Evolutionary conservation across 2,329 filamentous ascomycete species (phyloP).

Genomic region (Aschersonia sp.): DNA sequence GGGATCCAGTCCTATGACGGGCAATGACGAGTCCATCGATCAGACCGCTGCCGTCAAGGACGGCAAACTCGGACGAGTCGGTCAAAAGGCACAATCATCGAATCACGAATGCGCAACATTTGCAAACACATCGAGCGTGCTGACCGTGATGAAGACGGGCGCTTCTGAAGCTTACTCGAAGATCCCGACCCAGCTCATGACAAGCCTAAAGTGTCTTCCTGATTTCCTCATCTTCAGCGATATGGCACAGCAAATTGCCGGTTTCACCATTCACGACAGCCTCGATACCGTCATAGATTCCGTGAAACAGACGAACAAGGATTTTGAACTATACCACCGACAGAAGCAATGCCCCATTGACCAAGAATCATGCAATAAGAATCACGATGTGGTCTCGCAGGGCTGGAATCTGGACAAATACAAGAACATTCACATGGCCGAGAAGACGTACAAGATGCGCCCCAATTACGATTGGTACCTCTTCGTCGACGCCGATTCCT

Average conservation of each 20-base stretch:
- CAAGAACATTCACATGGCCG: conserved; percentile 46
- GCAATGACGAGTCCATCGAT: not conserved
- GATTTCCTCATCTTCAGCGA: conserved; percentile 46
- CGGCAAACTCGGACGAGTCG: not conserved
- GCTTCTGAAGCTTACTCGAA: conserved; percentile 37
- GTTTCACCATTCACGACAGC: conserved; percentile 29
- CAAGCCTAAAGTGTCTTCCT: conserved; percentile 32
- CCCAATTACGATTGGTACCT: conserved; percentile 44
- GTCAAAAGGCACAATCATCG: not conserved
- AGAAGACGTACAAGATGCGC: conserved; percentile 34
- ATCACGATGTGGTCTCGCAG: conserved; percentile 11
- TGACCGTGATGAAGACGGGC: conserved; percentile 43
- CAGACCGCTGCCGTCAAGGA: not conserved
- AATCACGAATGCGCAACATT: conserved; percentile 20
- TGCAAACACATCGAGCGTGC: conserved; percentile 28
- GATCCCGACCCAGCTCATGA: conserved; percentile 39
- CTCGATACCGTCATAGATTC: conserved; percentile 28
- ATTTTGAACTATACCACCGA: conserved; percentile 34
- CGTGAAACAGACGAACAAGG: conserved; percentile 27
- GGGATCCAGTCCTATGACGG: conserved; percentile 1
- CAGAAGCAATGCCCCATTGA: conserved; percentile 30
- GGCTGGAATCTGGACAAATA: conserved; percentile 46
- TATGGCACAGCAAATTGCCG: conserved; percentile 31
- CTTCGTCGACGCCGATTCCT: conserved; percentile 45
- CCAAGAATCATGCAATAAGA: conserved; percentile 27